Conservation (phyloP, 2,329 filamentous ascomycete species). For the Chaetomium globosum region DNA sequence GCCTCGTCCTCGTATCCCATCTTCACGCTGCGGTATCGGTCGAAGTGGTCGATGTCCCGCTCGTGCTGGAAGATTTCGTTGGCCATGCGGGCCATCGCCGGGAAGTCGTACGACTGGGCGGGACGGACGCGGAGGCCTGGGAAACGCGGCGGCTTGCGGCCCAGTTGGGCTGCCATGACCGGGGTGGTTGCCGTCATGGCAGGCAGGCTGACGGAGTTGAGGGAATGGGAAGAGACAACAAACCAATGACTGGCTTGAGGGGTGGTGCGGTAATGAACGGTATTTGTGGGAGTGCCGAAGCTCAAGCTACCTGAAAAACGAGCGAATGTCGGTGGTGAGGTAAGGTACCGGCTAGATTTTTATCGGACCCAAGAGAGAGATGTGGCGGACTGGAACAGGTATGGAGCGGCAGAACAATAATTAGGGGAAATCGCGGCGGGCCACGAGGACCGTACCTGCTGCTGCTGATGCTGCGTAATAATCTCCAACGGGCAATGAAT, state of each 20-base stretch:
- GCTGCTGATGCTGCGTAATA: too few relatives aligned
- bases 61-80: constrained; percentile 17
- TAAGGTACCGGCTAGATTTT: neutral
- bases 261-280: neutral
- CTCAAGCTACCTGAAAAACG: neutral
- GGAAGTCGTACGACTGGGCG: constrained; percentile 11
- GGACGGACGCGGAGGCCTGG: constrained; percentile 8
- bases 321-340: neutral
- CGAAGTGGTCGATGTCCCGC: constrained; percentile 11
- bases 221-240: too few relatives aligned
- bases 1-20: constrained; percentile 4
- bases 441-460: too few relatives aligned
- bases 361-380: too few relatives aligned
- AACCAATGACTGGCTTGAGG: neutral
- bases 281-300: neutral
- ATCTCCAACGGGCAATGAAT: too few relatives aligned
- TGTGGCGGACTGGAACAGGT: too few relatives aligned
- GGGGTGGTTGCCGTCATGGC: neutral
- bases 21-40: neutral
- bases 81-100: constrained; percentile 21
- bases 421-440: too few relatives aligned
- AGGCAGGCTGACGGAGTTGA: neutral
- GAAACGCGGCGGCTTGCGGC: neutral
- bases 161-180: neutral
- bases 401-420: too few relatives aligned